Conservation (phyloP, 305 asterid genomes). For the Nicotiana rustica region DNA sequence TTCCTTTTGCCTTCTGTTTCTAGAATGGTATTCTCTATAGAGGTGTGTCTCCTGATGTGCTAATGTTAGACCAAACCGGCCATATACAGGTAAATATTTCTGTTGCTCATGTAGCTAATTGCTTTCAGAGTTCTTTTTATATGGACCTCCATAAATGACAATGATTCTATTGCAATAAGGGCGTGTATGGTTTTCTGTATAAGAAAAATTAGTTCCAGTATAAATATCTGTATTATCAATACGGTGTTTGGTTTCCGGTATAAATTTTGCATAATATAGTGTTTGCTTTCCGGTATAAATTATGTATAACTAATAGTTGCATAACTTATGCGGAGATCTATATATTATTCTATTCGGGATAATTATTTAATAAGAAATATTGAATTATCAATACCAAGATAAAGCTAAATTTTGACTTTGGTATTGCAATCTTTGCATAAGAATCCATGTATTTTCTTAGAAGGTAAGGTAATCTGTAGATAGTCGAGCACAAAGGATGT, state of each 20-base stretch:
- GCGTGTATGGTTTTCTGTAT: conserved; percentile 15
- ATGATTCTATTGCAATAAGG: background rate
- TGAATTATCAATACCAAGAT: conserved; percentile 25
- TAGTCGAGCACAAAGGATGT: too few species aligned
- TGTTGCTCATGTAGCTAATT: conserved; percentile 34
- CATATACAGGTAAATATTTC: conserved; percentile 68
- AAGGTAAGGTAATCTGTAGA: too few species aligned
- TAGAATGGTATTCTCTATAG: conserved; percentile 84
- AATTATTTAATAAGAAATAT: background rate
- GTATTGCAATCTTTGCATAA: background rate
- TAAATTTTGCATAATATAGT: background rate
- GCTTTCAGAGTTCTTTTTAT: conserved; percentile 36
- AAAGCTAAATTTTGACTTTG: conserved; percentile 9
- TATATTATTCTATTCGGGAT: background rate
- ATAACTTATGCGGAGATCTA: background rate
- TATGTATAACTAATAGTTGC: background rate
- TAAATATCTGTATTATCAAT: background rate
- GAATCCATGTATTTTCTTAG: background rate
- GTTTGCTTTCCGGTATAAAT: background rate
- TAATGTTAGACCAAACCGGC: conserved; percentile 79
- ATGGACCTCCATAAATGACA: background rate
- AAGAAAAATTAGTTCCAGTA: background rate
- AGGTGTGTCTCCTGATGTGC: conserved; percentile 86
- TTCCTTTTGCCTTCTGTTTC: conserved; percentile 38
- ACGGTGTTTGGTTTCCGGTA: background rate